Evolutionary conservation across 345 rosid genomes (phyloP).

Genomic region (Crucihimalaya himalaica): DNA sequence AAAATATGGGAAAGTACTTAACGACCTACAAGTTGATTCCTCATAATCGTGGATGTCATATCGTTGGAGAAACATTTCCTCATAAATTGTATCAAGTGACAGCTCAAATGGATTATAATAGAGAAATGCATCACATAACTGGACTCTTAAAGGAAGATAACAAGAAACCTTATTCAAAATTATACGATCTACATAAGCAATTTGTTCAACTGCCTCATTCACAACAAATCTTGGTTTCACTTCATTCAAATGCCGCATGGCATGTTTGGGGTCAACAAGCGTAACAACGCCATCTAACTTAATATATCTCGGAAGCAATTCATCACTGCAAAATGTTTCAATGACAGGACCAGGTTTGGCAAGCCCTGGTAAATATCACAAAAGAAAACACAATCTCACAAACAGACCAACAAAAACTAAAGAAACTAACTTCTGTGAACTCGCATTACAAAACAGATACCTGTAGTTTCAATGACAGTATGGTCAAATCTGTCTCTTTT

Average conservation of each 20-base stretch:
- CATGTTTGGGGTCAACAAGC: neutral
- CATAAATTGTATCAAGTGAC: neutral
- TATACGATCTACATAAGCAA: neutral
- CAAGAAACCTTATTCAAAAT: neutral
- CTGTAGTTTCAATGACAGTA: conserved; percentile 82
- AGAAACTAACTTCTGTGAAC: neutral
- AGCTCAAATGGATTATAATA: neutral
- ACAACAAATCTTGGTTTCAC: neutral
- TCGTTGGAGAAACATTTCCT: neutral
- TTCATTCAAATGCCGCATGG: neutral
- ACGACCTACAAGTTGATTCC: neutral
- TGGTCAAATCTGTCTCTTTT: conserved; percentile 68
- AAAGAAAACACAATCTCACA: neutral
- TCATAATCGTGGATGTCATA: neutral
- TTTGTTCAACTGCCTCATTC: neutral
- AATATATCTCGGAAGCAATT: neutral
- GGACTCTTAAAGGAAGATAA: neutral
- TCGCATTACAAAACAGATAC: conserved; percentile 21
- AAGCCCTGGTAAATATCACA: neutral
- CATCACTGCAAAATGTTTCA: neutral
- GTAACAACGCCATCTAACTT: neutral
- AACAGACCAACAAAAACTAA: neutral
- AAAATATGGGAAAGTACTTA: neutral
- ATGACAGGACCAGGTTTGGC: neutral
- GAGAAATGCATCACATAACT: neutral